phyloP scores from a whole-genome alignment of 1,284 basidiomycete species.

The Microbotryum violaceum region DNA sequence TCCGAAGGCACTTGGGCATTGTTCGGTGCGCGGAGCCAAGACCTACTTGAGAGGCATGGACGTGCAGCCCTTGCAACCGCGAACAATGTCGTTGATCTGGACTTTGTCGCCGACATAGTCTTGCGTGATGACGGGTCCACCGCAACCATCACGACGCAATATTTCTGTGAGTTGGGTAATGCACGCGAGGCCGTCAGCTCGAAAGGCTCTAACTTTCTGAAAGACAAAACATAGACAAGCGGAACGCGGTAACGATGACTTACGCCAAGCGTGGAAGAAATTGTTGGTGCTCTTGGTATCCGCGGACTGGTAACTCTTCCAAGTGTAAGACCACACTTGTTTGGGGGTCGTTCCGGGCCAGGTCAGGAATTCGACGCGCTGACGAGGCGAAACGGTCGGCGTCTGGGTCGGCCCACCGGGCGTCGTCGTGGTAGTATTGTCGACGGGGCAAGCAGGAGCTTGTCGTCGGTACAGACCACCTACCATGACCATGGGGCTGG shows the following conservation, averaged over 20 bases:
- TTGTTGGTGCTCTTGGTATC: conserved; percentile 1
- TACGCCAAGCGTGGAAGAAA: conserved; percentile 23
- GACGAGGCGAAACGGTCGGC: conserved; percentile 2
- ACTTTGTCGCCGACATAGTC: conserved; percentile 11
- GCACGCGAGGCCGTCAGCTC: background rate
- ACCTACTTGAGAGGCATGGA: background rate
- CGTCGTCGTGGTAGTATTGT: background rate
- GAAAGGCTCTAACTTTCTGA: conserved; percentile 2
- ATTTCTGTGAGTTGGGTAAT: background rate
- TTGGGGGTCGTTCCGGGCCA: conserved; percentile 27
- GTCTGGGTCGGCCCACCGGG: background rate
- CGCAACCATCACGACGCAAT: conserved; percentile 18
- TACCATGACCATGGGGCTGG: conserved; percentile 14
- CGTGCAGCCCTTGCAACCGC: conserved; percentile 7
- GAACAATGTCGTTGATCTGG: conserved; percentile 3
- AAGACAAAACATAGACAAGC: background rate
- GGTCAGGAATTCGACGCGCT: conserved; percentile 27
- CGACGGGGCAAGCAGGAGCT: background rate
- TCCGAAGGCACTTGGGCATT: background rate
- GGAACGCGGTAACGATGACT: too few species aligned
- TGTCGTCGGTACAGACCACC: background rate
- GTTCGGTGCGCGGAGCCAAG: background rate
- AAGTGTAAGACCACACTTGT: conserved; percentile 27
- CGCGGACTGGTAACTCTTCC: conserved; percentile 20
- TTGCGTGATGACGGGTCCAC: conserved; percentile 22